A percentile compares a stretch with the other conserved stretches of the same genome.
These are phyloP conservation scores for Cynara cardunculus DNA, from an alignment of 129 eudicot genomes.

Conservation along the genomic window DNA sequence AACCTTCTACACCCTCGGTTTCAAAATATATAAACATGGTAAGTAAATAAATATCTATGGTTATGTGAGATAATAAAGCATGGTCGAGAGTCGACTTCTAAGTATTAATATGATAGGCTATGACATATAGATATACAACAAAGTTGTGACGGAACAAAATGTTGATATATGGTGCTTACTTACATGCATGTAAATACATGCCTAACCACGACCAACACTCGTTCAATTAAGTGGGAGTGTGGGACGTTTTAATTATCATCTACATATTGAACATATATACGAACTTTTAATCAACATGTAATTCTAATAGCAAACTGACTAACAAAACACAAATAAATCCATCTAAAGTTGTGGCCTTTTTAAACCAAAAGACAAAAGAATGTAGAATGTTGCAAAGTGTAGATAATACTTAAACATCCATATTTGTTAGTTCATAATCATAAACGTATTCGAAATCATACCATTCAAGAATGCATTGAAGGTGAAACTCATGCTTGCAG, in stretches of 20 bases:
- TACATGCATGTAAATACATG: background rate
- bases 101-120: background rate
- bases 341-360: background rate
- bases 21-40: background rate
- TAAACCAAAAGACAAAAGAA: background rate
- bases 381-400: background rate
- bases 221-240: background rate
- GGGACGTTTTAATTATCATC: background rate
- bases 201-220: background rate
- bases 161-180: background rate
- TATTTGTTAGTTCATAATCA: background rate
- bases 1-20: background rate
- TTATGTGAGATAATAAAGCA: background rate
- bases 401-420: background rate
- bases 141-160: background rate
- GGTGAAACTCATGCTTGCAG: constrained; percentile 89
- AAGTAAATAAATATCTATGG: background rate
- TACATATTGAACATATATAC: background rate
- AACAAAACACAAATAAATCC: background rate
- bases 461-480: constrained; percentile 93
- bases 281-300: background rate
- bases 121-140: background rate
- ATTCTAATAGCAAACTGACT: background rate
- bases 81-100: background rate
- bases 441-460: constrained; percentile 7